These are phyloP conservation scores for Arctium minus DNA, from an alignment of 129 eudicot species.

Conservation along the genomic window DNA sequence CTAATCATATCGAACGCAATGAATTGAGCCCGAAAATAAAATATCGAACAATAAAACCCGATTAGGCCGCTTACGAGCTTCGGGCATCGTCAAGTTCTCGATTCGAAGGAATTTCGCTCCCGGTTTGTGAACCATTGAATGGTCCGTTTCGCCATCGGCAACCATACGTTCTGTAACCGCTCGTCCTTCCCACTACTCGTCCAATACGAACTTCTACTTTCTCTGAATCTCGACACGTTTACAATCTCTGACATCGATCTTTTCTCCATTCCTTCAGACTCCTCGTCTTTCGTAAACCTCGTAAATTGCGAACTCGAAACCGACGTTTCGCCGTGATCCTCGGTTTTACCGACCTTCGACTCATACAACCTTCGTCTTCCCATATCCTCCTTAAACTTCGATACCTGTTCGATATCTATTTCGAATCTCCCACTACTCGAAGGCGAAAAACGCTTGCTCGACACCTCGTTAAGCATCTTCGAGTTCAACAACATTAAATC, in stretches of 20 bases:
- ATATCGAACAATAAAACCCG: background rate
- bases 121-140: slow-evolving; percentile 51
- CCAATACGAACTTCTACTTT: slow-evolving; percentile 13
- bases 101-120: slow-evolving; percentile 28
- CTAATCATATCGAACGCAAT: background rate
- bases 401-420: slow-evolving; percentile 23
- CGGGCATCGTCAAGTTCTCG: slow-evolving; percentile 13
- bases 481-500: slow-evolving; percentile 51
- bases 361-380: slow-evolving; percentile 37
- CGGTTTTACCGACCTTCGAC: slow-evolving; percentile 20
- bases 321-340: slow-evolving; percentile 17
- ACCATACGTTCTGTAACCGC: slow-evolving; percentile 40
- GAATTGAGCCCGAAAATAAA: background rate
- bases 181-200: slow-evolving; percentile 26
- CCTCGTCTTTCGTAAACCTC: background rate
- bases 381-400: slow-evolving; percentile 51
- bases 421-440: slow-evolving; percentile 30
- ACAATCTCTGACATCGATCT: slow-evolving; percentile 63
- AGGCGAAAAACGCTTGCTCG: slow-evolving; percentile 39
- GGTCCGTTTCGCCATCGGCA: slow-evolving; percentile 55
- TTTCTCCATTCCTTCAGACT: slow-evolving; percentile 27
- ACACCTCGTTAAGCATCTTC: slow-evolving; percentile 47
- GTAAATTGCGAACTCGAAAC: slow-evolving; percentile 17
- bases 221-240: slow-evolving; percentile 43
- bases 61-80: background rate